These are phyloP conservation scores for Pulicaria dysenterica DNA, from an alignment of 129 eudicot species.

Conservation along the genomic window DNA sequence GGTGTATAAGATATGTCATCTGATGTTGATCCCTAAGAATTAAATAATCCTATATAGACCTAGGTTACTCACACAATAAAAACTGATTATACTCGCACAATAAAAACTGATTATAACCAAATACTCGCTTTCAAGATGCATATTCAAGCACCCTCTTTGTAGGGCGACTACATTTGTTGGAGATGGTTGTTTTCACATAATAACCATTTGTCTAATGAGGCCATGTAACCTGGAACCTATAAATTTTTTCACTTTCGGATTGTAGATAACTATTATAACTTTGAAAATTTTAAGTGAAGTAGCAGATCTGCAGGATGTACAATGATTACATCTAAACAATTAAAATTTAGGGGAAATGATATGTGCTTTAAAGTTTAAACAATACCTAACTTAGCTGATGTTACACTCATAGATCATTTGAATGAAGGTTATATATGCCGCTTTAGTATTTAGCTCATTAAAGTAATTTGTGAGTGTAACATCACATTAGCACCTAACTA, in stretches of 20 bases:
- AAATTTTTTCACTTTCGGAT: background rate
- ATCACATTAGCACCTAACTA: too few species aligned
- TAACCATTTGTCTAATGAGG: background rate
- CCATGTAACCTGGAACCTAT: background rate
- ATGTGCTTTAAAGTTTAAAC: too few species aligned
- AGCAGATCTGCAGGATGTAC: background rate
- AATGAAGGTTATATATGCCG: too few species aligned
- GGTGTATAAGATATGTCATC: background rate
- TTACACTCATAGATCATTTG: too few species aligned
- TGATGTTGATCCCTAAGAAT: constrained; percentile 8
- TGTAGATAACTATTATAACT: background rate
- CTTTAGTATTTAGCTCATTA: too few species aligned
- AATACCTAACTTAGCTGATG: too few species aligned
- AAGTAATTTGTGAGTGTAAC: too few species aligned
- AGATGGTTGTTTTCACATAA: constrained; percentile 5
- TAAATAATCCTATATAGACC: background rate
- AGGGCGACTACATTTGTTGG: background rate
- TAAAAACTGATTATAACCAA: background rate
- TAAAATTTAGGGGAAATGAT: too few species aligned
- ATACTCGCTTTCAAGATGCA: background rate
- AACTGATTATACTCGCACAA: background rate
- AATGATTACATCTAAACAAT: background rate
- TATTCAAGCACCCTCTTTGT: background rate
- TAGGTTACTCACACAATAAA: background rate
- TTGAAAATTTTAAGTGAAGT: background rate